phyloP scores from a whole-genome alignment of 2,329 filamentous ascomycete genomes.

The Fonsecaea monophora region DNA sequence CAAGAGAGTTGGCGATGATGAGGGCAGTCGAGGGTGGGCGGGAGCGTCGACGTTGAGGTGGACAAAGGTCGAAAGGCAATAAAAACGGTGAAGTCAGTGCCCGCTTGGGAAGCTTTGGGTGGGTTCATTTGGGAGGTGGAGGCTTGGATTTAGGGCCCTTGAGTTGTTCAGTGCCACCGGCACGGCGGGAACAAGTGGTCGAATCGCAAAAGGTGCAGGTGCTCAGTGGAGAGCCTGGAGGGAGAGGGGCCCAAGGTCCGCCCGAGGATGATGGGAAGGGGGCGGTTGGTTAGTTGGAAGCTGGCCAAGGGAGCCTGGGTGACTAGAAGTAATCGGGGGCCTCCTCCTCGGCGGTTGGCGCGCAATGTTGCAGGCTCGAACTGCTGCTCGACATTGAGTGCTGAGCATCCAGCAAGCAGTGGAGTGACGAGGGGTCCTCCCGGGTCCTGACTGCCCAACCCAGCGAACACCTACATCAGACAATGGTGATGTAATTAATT shows the following conservation, averaged over 20 bases:
- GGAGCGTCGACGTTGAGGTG: slow-evolving; percentile 23
- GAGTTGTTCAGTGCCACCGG: slow-evolving; percentile 31
- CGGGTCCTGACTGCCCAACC: background rate
- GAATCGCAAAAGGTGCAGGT: slow-evolving; percentile 5
- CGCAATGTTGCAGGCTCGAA: slow-evolving; percentile 10
- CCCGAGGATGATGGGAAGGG: background rate
- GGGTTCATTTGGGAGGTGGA: background rate
- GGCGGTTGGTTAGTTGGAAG: slow-evolving; percentile 12
- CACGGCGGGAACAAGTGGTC: slow-evolving; percentile 26
- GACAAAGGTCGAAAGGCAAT: slow-evolving; percentile 3
- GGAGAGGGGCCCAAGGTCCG: slow-evolving; percentile 9
- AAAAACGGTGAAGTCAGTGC: slow-evolving; percentile 9
- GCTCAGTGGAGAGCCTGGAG: slow-evolving; percentile 7
- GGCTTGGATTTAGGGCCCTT: slow-evolving; percentile 3
- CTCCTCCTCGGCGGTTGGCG: slow-evolving; percentile 3
- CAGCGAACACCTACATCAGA: slow-evolving; percentile 3
- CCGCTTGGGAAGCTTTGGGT: slow-evolving; percentile 12
- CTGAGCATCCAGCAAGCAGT: slow-evolving; percentile 11
- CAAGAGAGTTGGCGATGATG: slow-evolving; percentile 16
- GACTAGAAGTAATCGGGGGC: background rate
- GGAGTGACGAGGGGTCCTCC: slow-evolving; percentile 14
- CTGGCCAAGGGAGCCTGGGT: slow-evolving; percentile 4
- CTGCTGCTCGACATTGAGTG: slow-evolving; percentile 19
- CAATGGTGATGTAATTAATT: slow-evolving; percentile 4
- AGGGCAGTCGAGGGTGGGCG: slow-evolving; percentile 14